These are phyloP conservation scores for Eutypella sp. DNA, from an alignment of 2,329 filamentous ascomycete species.

Conservation along the genomic window DNA sequence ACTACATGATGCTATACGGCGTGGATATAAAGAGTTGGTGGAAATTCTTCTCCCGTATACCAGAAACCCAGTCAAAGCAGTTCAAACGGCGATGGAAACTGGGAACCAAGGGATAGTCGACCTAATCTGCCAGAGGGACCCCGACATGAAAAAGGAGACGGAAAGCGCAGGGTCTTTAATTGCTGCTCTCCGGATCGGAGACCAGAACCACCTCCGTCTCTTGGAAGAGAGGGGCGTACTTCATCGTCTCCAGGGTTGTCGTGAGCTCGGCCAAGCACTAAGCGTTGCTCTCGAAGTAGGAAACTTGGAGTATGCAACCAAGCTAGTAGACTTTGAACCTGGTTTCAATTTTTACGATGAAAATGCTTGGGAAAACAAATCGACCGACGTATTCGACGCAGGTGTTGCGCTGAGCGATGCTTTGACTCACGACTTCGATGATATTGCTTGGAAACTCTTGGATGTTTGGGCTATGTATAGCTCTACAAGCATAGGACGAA, in stretches of 20 bases:
- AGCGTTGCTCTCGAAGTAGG: conserved; percentile 2
- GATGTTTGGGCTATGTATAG: neutral
- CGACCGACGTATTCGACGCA: neutral
- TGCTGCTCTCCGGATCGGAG: conserved; percentile 2
- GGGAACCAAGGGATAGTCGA: conserved; percentile 2
- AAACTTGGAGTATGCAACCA: conserved; percentile 5
- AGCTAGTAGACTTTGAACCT: conserved; percentile 3
- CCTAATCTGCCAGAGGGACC: neutral
- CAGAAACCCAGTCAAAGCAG: neutral
- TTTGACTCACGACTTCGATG: conserved; percentile 5
- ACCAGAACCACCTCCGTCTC: neutral
- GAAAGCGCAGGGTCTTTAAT: neutral
- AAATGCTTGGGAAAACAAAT: neutral
- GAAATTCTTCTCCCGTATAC: conserved; percentile 2
- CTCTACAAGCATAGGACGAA: neutral
- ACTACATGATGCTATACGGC: neutral
- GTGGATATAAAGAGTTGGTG: neutral
- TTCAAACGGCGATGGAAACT: neutral
- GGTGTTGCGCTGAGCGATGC: conserved; percentile 1
- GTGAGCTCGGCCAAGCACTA: neutral
- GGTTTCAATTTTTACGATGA: conserved; percentile 1
- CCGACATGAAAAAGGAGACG: conserved; percentile 1
- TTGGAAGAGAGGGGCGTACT: conserved; percentile 1
- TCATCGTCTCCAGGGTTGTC: neutral
- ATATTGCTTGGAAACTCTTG: conserved; percentile 8